These are phyloP conservation scores for Aspergillus sojae DNA, from an alignment of 2,329 filamentous ascomycete species.

Conservation along the genomic window DNA sequence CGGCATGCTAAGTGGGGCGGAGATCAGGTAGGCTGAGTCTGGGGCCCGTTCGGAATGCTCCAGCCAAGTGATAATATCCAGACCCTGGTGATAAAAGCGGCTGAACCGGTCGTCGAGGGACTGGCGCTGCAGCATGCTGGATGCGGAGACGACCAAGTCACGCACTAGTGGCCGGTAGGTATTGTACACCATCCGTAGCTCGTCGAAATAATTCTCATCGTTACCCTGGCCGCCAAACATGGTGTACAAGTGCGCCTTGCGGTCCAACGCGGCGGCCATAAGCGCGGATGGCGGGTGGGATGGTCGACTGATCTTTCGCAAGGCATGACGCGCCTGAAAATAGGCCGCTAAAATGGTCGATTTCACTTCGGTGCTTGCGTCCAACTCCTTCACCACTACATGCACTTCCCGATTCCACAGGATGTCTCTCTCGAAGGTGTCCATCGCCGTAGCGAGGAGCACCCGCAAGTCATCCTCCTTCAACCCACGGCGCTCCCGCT, in stretches of 20 bases:
- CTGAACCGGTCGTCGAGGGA: neutral
- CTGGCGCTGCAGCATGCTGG: conserved; percentile 9
- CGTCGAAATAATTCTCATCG: conserved; percentile 28
- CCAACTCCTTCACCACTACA: conserved; percentile 12
- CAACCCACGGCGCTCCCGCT: conserved; percentile 7
- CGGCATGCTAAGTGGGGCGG: conserved; percentile 41
- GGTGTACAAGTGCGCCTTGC: conserved; percentile 5
- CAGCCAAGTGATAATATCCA: conserved; percentile 31
- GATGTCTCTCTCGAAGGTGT: conserved; percentile 15
- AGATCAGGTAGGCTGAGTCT: conserved; percentile 34
- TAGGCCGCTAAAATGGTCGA: neutral
- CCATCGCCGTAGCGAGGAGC: neutral
- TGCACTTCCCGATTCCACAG: conserved; percentile 13
- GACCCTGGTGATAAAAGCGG: conserved; percentile 24
- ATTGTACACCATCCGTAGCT: conserved; percentile 25
- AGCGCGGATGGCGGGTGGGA: neutral
- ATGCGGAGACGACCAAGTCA: conserved; percentile 8
- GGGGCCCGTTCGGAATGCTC: conserved; percentile 32
- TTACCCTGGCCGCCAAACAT: conserved; percentile 36
- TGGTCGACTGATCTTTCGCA: neutral
- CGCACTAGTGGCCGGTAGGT: conserved; percentile 23
- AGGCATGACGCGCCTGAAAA: neutral
- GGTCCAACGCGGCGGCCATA: neutral
- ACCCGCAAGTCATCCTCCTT: conserved; percentile 5
- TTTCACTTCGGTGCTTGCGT: neutral